These are phyloP conservation scores for Tarenaya hassleriana DNA, from an alignment of 345 rosid genomes.

Conservation along the genomic window DNA sequence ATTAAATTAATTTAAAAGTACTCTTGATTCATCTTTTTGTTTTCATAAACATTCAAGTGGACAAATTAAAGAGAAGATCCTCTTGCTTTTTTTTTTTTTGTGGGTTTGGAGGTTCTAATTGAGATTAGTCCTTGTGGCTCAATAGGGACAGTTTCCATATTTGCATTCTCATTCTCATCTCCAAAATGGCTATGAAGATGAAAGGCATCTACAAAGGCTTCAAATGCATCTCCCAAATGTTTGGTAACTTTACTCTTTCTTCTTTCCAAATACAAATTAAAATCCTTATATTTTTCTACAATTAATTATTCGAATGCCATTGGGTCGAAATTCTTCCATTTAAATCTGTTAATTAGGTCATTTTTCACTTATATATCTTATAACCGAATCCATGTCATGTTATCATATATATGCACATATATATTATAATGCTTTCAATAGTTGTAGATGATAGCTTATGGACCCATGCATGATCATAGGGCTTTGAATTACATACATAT, in stretches of 20 bases:
- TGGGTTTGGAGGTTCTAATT: not conserved
- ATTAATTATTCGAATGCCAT: too few species aligned
- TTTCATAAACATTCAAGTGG: not conserved
- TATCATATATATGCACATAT: too few species aligned
- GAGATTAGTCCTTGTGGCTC: not conserved
- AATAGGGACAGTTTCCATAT: not conserved
- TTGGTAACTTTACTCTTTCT: slow-evolving; percentile 38
- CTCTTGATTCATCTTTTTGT: too few species aligned
- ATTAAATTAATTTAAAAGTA: too few species aligned
- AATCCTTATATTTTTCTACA: not conserved
- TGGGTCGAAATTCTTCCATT: too few species aligned
- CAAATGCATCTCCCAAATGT: slow-evolving; percentile 78
- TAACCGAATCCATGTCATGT: too few species aligned
- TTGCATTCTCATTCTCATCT: slow-evolving; percentile 15
- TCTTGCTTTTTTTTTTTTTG: not conserved
- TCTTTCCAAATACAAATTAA: not conserved
- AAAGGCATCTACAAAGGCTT: slow-evolving; percentile 84
- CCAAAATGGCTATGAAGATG: slow-evolving; percentile 64
- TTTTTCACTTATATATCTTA: too few species aligned
- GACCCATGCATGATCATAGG: too few species aligned
- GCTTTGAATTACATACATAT: not conserved
- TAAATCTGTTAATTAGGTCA: too few species aligned
- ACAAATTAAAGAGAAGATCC: not conserved
- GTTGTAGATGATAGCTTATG: too few species aligned
- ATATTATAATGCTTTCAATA: too few species aligned